phyloP scores from a whole-genome alignment of 2,329 filamentous ascomycete genomes.

The Hymenoscyphus repandus region DNA sequence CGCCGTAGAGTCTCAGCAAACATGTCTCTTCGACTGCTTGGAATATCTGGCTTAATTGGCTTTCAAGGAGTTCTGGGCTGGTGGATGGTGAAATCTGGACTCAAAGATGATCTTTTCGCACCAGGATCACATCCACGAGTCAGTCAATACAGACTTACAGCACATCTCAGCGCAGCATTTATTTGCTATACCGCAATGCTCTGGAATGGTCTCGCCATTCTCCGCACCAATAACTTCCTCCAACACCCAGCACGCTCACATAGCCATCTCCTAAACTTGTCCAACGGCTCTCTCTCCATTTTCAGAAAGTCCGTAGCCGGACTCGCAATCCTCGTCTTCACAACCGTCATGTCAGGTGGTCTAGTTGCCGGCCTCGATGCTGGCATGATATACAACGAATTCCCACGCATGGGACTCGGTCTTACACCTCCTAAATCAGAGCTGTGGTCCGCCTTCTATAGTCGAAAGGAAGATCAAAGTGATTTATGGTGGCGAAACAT shows the following conservation, averaged over 20 bases:
- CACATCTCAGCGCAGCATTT: slow-evolving; percentile 87
- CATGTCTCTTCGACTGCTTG: slow-evolving; percentile 72
- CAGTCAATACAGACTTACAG: slow-evolving; percentile 85
- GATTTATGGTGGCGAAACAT: slow-evolving; percentile 97
- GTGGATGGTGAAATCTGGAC: slow-evolving; percentile 99
- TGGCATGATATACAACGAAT: slow-evolving; percentile 97
- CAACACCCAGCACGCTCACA: slow-evolving; percentile 59
- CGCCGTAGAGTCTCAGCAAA: slow-evolving; percentile 69
- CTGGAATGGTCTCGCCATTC: slow-evolving; percentile 76
- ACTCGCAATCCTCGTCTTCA: slow-evolving; percentile 72
- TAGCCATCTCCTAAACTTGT: slow-evolving; percentile 55
- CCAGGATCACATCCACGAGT: slow-evolving; percentile 87
- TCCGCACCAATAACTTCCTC: slow-evolving; percentile 71
- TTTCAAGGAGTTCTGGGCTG: slow-evolving; percentile 95
- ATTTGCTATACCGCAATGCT: slow-evolving; percentile 93
- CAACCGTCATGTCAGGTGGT: slow-evolving; percentile 87
- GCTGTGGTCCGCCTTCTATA: slow-evolving; percentile 82
- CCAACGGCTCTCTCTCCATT: slow-evolving; percentile 59
- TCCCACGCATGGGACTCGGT: slow-evolving; percentile 88
- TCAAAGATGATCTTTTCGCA: slow-evolving; percentile 93
- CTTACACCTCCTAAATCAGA: slow-evolving; percentile 76
- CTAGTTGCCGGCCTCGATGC: slow-evolving; percentile 94
- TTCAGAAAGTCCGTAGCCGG: slow-evolving; percentile 71
- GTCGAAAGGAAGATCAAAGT: slow-evolving; percentile 66
- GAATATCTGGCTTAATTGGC: slow-evolving; percentile 84